Base-by-base conservation (phyloP, 176 grass and related monocot genomes). In the Pontederia paniculata region DNA sequence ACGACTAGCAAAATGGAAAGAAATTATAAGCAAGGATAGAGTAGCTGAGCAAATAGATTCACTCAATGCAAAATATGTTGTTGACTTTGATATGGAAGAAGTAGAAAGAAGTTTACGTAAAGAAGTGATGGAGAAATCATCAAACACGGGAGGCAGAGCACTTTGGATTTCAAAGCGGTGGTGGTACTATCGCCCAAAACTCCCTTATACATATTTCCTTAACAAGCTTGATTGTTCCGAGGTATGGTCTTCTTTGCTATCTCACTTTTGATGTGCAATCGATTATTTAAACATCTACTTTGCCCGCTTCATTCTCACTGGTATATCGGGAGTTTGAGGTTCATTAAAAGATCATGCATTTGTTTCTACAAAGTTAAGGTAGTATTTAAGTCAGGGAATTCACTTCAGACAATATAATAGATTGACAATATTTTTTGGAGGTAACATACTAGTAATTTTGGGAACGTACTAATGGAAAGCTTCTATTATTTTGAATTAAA, bases 11-110 rank as follows among this genome's bases (percentile, higher is more conserved):
- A 67, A 51, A 49, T 75, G 73, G 73, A 60, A 67, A 52, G 63
- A 67, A 75, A 68, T 75, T 52, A 44, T 75, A 5, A 16, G 17
- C 42, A 59, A 75, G 44, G 73, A 75, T 20, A 75, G 67, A 75
- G 15, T 66, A 54, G 14, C 63, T 23, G 73, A 75, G 54, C 73
- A 66, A 48, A 75, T 75, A 13, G 63, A 67, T 59, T 68, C 60
- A 31, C 28, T 59, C 50, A 68, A 51, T 75, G 73, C 73, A n/a
- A 75, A 75, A 57, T 75, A 75, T 60, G 73, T 75, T 59, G 63
- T 75, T 75, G 73, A 75, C 45, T 75, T 75, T 75, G 73, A 75
- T 75, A 75, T 75, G 73, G 45, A 75, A 50, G 73, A 75, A 75
- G 73, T 75, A 31, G 73, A 75, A 63, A 75, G 52, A 50, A 75